phyloP scores from a whole-genome alignment of 2,329 filamentous ascomycete species.

The Phialocephala sp. region DNA sequence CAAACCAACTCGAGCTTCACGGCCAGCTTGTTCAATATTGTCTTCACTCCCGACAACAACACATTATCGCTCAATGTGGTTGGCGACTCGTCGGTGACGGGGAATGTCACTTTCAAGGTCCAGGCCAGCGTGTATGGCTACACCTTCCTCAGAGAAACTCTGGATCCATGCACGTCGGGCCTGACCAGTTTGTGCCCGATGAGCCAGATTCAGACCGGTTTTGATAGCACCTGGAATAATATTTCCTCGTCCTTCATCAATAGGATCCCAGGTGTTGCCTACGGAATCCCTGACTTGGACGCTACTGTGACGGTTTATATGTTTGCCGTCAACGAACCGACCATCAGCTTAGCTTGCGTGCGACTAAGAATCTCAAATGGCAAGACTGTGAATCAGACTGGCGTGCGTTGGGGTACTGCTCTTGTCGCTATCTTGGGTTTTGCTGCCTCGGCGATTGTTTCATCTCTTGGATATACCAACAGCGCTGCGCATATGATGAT shows the following conservation, averaged over 20 bases:
- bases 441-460: conserved; percentile 84
- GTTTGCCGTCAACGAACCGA: conserved; percentile 64
- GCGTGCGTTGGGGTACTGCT: conserved; percentile 88
- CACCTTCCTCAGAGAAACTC: conserved; percentile 65
- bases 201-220: conserved; percentile 75
- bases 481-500: conserved; percentile 93
- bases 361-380: conserved; percentile 88
- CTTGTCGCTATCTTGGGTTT: conserved; percentile 85
- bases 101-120: conserved; percentile 80
- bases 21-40: conserved; percentile 86
- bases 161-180: conserved; percentile 76
- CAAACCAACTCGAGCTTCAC: conserved; percentile 85
- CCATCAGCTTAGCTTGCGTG: conserved; percentile 77
- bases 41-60: conserved; percentile 77
- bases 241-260: conserved; percentile 65
- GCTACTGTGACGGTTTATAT: conserved; percentile 83
- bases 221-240: conserved; percentile 18
- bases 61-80: conserved; percentile 76
- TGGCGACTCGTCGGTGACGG: conserved; percentile 82
- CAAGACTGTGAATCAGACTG: conserved; percentile 87
- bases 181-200: conserved; percentile 87
- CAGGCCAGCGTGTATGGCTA: conserved; percentile 84
- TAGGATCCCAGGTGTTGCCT: conserved; percentile 81
- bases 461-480: conserved; percentile 89
- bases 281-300: conserved; percentile 89